Evolutionary conservation across 148 eudicot species (phyloP), one percentile per base, ranked within the genome.

Genomic region (Talinum fruticosum): DNA sequence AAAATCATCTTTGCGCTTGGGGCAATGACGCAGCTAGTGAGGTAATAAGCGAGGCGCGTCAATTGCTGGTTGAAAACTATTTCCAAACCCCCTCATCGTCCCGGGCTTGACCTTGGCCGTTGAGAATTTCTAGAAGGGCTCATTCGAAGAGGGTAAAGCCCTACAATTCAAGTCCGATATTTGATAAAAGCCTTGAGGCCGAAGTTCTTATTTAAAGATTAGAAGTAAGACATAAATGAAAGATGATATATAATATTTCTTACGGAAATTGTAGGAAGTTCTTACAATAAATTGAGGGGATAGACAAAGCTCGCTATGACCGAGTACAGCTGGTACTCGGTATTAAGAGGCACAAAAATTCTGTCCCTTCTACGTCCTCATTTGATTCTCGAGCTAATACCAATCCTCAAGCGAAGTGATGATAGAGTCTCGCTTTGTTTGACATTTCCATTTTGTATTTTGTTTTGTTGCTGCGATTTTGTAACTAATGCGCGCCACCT

Each of bases 51-150:
- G 87, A 84, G 87, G 87, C 87, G 87, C 87, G 87, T 84, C 87
- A 84, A 84, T 84, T 84, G 87, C 87, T 82, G 87, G 87, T 85
- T 85, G 87, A 85, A 85, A 85, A 85, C 87, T 85, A 85, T 85
- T 83, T 85, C 87, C 87, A 85, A 85, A 85, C 85, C 87, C 87
- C 82, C 87, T 85, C 85, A 4, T 85, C 83, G 85, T 83, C 82
- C 83, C 47, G 23, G 81, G 83, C 85, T 79, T 79, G 84, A 35
- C 84, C 69, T 62, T 0, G 83, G 87, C 87, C 79, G 81, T 82
- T 19, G 87, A 85, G 85, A 82, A 85, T 85, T 82, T 82, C 85
- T 85, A 81, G 87, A 85, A 82, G 87, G 84, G 83, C 84, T 82
- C 79, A 79, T 78, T 81, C 54, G 65, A 7, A n/a, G 69, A 81